Conservation (phyloP, 139 green algal species). For the Coelastrella sp. region DNA sequence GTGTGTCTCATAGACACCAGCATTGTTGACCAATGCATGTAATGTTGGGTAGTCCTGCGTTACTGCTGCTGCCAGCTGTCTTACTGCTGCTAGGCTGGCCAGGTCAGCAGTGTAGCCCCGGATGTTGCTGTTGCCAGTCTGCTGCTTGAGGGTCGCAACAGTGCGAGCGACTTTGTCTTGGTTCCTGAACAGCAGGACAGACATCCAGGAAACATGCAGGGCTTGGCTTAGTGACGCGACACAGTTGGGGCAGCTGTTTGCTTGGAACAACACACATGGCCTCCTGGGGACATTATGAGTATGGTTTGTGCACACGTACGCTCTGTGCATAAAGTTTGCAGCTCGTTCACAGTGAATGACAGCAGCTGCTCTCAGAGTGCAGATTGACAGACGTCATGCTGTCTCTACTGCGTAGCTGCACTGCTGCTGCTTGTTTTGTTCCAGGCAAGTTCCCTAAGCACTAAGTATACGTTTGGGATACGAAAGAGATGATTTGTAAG, state of each 20-base stretch:
- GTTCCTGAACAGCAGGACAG: not conserved
- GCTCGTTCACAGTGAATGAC: too few relatives aligned
- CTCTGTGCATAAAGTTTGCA: too few relatives aligned
- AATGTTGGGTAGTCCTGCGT: constrained; percentile 35
- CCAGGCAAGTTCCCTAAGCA: not conserved
- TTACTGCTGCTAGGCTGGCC: constrained; percentile 52
- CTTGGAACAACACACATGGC: not conserved
- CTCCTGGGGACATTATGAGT: too few relatives aligned
- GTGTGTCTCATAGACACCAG: constrained; percentile 63
- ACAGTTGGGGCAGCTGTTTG: not conserved
- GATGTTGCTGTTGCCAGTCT: not conserved
- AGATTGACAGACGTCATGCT: too few relatives aligned
- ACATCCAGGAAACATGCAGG: not conserved
- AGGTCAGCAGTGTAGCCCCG: constrained; percentile 60
- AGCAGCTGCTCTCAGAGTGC: too few relatives aligned
- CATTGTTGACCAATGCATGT: constrained; percentile 75
- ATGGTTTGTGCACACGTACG: too few relatives aligned
- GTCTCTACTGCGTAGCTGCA: too few relatives aligned
- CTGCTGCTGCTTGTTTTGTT: too few relatives aligned
- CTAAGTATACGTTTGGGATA: not conserved
- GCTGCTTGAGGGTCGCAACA: not conserved
- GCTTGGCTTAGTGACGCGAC: not conserved
- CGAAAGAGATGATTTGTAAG: too few relatives aligned
- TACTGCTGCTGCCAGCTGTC: constrained; percentile 57
- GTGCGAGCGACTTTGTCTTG: not conserved